A percentile compares a stretch with the other conserved stretches of the same genome.
Evolutionary conservation across 2,329 filamentous ascomycete species (phyloP).

Genomic region (Nigrospora osmanthi): DNA sequence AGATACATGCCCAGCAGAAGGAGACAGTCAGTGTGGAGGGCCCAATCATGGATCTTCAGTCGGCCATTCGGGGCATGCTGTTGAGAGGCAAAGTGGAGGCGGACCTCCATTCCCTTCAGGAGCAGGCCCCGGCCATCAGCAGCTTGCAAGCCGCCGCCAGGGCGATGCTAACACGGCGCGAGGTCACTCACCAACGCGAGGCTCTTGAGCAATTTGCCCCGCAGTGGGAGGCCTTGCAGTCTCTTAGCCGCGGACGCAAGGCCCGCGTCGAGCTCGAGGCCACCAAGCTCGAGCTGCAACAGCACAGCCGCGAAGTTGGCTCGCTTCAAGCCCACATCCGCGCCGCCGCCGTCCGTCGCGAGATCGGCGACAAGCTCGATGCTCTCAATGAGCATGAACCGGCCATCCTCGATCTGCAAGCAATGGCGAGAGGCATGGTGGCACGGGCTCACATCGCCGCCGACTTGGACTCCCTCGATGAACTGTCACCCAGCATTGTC

Average conservation of each 20-base stretch:
- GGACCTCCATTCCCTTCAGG: constrained; percentile 43
- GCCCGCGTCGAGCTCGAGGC: constrained; percentile 34
- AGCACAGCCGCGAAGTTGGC: constrained; percentile 34
- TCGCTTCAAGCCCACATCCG: constrained; percentile 44
- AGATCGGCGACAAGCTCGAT: constrained; percentile 39
- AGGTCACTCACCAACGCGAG: constrained; percentile 42
- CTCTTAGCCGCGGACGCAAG: constrained; percentile 37
- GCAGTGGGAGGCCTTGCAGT: constrained; percentile 42
- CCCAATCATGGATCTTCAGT: constrained; percentile 53
- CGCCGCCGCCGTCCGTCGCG: constrained; percentile 44
- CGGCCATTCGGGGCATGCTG: constrained; percentile 59
- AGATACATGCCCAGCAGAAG: constrained; percentile 44
- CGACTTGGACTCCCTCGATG: constrained; percentile 47
- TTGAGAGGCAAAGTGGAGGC: constrained; percentile 41
- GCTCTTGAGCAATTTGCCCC: constrained; percentile 41
- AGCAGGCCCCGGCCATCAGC: constrained; percentile 40
- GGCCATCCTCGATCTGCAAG: constrained; percentile 46
- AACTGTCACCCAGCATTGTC: constrained; percentile 47
- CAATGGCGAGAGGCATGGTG: constrained; percentile 53
- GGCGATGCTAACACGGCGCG: constrained; percentile 50
- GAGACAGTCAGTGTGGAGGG: constrained; percentile 44
- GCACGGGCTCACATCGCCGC: constrained; percentile 40
- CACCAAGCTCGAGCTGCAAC: constrained; percentile 39
- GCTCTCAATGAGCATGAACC: constrained; percentile 31
- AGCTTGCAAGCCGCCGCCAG: constrained; percentile 59